Conservation (phyloP, 768 basidiomycete genomes). For the Hypholoma sublateritium region DNA sequence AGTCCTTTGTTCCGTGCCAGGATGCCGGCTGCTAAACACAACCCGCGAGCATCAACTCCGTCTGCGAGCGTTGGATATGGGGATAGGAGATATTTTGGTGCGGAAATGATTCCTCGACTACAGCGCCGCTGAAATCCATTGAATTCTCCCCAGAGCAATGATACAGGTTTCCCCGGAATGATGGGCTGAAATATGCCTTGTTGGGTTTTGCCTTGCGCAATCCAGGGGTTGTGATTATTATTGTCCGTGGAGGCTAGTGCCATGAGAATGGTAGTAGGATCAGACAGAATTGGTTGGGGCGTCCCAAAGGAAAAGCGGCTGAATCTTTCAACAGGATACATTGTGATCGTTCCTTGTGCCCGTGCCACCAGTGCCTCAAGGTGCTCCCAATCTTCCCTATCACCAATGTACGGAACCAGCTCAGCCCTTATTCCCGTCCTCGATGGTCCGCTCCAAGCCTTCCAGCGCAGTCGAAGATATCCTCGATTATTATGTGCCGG, state of each 20-base stretch:
- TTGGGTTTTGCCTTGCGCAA: not conserved
- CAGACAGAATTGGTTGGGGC: not conserved
- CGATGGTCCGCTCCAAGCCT: conserved; percentile 12
- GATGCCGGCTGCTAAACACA: conserved; percentile 9
- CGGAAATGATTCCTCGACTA: conserved; percentile 7
- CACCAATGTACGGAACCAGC: conserved; percentile 11
- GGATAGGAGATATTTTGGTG: not conserved
- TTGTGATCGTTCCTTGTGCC: not conserved
- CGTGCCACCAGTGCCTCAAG: not conserved
- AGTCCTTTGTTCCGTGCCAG: conserved; percentile 12
- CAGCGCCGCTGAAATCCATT: conserved; percentile 10
- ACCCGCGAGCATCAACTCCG: conserved; percentile 4
- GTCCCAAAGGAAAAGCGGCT: not conserved
- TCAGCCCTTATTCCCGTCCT: conserved; percentile 10
- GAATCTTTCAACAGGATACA: not conserved
- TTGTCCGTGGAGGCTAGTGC: not conserved
- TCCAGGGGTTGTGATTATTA: not conserved
- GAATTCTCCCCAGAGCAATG: conserved; percentile 11
- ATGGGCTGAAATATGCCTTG: conserved; percentile 7
- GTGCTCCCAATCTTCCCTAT: conserved; percentile 6
- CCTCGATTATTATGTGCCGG: conserved; percentile 4
- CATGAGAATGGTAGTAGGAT: not conserved
- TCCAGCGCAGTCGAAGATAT: conserved; percentile 9
- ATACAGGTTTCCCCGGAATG: conserved; percentile 5
- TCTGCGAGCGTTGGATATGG: not conserved